Evolutionary conservation across 441 rosid genomes (phyloP).

Genomic region (Lagerstroemia fauriei): DNA sequence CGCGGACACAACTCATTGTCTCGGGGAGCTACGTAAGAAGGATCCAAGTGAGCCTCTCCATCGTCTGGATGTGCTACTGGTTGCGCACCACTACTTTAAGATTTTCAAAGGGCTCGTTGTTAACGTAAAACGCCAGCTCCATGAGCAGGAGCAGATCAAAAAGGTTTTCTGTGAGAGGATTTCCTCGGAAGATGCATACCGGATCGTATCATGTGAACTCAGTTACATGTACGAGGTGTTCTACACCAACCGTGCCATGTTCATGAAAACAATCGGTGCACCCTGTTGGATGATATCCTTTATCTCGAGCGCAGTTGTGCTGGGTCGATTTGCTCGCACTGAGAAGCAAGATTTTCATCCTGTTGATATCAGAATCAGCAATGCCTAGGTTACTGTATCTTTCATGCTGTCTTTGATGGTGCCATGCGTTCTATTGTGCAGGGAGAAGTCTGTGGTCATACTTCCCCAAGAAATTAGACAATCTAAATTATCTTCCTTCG

Average conservation of each 20-base stretch:
- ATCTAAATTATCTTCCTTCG: too few species aligned
- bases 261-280: slow-evolving; percentile 2
- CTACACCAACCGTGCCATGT: slow-evolving; percentile 43
- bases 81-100: neutral
- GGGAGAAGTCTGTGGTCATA: neutral
- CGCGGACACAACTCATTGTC: neutral
- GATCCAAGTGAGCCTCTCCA: too few species aligned
- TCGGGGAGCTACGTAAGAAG: too few species aligned
- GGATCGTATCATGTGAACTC: neutral
- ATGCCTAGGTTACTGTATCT: slow-evolving; percentile 42
- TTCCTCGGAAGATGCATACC: neutral
- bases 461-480: too few species aligned
- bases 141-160: neutral
- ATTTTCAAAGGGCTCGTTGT: slow-evolving; percentile 10
- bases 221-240: slow-evolving; percentile 27
- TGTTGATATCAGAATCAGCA: slow-evolving; percentile 45
- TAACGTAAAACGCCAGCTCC: neutral
- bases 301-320: slow-evolving; percentile 30
- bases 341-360: slow-evolving; percentile 21
- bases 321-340: slow-evolving; percentile 30
- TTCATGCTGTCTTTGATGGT: slow-evolving; percentile 37
- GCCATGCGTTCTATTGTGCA: neutral
- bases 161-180: neutral
- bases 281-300: slow-evolving; percentile 25
- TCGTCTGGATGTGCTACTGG: too few species aligned